These are phyloP conservation scores for Chionographis japonica DNA, from an alignment of 106 monocot species.

Conservation along the genomic window DNA sequence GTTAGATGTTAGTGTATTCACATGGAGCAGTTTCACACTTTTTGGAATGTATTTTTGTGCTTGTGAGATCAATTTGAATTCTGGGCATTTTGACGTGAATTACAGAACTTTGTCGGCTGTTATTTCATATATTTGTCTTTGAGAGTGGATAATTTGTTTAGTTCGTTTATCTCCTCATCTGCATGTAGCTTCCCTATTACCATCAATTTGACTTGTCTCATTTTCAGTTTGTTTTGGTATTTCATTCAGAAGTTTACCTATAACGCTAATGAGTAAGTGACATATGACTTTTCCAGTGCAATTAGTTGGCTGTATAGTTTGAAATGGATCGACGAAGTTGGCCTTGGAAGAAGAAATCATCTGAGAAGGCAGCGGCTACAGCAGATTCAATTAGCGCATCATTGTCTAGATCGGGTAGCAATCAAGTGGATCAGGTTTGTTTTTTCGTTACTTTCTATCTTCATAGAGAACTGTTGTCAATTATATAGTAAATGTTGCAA, in stretches of 20 bases:
- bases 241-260: not conserved
- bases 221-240: not conserved
- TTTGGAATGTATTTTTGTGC: no score
- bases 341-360: conserved; percentile 48
- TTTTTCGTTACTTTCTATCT: not conserved
- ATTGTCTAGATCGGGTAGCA: not conserved
- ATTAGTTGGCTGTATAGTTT: not conserved
- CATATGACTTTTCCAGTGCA: not conserved
- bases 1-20: no score
- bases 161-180: not conserved
- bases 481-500: no score
- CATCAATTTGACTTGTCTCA: no score
- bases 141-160: not conserved
- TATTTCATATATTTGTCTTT: no score
- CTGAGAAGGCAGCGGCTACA: conserved; percentile 14
- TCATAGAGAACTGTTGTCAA: not conserved
- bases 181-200: not conserved
- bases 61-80: no score
- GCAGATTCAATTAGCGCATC: not conserved
- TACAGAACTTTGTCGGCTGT: no score
- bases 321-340: conserved; percentile 30
- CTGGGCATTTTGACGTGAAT: no score
- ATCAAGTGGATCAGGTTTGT: conserved; percentile 13
- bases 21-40: no score
- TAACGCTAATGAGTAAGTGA: not conserved